Conservation (phyloP, 1,284 basidiomycete species). For the Sporisorium sorghi region DNA sequence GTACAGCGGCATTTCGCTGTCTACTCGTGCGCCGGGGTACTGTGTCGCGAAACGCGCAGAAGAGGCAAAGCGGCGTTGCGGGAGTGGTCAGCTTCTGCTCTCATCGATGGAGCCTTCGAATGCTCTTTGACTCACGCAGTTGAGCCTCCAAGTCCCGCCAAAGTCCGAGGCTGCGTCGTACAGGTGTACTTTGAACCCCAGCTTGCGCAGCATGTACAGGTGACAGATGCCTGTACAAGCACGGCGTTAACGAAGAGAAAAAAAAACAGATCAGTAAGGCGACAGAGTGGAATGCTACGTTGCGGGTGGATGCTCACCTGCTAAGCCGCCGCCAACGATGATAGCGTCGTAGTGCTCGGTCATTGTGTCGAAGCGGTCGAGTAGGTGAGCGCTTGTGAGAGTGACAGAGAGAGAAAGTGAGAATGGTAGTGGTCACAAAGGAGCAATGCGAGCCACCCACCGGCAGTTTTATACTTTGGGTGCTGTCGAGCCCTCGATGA, state of each 20-base stretch:
- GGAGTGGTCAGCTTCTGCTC: too few species aligned
- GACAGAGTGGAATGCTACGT: not conserved
- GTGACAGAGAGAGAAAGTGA: not conserved
- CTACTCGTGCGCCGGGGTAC: constrained; percentile 54
- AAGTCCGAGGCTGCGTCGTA: constrained; percentile 52
- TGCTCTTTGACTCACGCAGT: constrained; percentile 40
- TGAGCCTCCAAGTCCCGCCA: constrained; percentile 52
- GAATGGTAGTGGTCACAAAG: not conserved
- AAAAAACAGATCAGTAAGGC: not conserved
- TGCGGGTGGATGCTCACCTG: constrained; percentile 4
- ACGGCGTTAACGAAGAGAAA: not conserved
- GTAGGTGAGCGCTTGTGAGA: not conserved
- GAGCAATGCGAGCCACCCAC: not conserved
- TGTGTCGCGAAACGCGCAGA: not conserved
- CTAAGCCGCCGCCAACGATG: constrained; percentile 51
- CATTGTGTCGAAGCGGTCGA: constrained; percentile 18
- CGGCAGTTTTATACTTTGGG: not conserved
- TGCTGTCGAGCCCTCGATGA: not conserved
- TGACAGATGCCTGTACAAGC: constrained; percentile 39
- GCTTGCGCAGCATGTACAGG: constrained; percentile 43
- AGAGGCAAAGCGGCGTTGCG: too few species aligned
- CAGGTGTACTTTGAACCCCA: constrained; percentile 49
- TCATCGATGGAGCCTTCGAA: too few species aligned
- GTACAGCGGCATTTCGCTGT: constrained; percentile 53
- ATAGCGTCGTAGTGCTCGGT: constrained; percentile 48